Base-by-base conservation (phyloP, 257 asterid genomes). In the Fraxinus anomala region DNA sequence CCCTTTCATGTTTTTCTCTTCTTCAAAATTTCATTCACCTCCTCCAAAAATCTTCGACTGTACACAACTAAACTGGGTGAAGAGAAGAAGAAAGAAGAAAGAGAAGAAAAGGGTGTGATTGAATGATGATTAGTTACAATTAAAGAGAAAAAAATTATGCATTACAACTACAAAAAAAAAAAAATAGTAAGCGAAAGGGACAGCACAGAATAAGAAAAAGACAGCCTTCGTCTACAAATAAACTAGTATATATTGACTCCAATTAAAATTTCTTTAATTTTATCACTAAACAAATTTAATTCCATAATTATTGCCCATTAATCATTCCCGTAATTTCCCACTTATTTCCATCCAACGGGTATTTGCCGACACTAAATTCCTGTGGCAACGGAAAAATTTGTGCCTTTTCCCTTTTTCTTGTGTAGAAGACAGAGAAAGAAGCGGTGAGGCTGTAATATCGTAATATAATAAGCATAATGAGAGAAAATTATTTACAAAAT, bases 81-180 rank as follows among this genome's bases (percentile, higher is more conserved):
- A 77, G 77, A 68, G 81, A 68, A 80, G 83, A 83, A 40, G 66
- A 40, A 49, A 78, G 68, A 77, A 75, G 65, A 70, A 70, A 14
- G 23, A 66, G 70, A 72, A 59, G 21, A 65, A 65, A 34, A 66
- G 76, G 78, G 83, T 71, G 81, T 86, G 92, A 86, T 86, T 82
- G 91, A 83, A 85, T 81, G 90, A 86, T 83, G 90, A 86, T 85
- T 92, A 89, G 92, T 89, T 91, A 87, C 93, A 89, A 94, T 83
- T 92, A 89, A 86, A 88, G 83, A 77, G 89, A 75, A 79, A 76
- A 63, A 78, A 77, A 72, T 70, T 30, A 78, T 79, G 73, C 65
- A 37, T 56, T 34, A 76, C 56, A 74, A 76, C 34, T 13, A 76
- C 44, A 54, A 33, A 0, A 37, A 80, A 77, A 68, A 37, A 39